These are phyloP conservation scores for Leucocoprinus sp. DNA, from an alignment of 768 basidiomycete species.

Conservation along the genomic window DNA sequence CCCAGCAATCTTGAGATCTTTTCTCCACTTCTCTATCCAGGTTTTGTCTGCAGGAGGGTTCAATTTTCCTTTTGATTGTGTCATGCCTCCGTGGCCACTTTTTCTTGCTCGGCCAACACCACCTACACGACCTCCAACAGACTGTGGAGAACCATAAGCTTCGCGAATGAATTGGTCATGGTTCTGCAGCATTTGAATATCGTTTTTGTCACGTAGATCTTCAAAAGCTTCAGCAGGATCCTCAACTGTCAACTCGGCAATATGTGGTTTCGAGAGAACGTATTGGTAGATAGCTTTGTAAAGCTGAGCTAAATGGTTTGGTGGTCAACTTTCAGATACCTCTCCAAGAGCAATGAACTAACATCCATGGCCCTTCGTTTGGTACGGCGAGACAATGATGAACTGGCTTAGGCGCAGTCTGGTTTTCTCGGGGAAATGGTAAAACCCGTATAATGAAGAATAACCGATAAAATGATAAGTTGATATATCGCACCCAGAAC, in stretches of 20 bases:
- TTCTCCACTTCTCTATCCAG: slow-evolving; percentile 77
- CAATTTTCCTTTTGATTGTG: slow-evolving; percentile 46
- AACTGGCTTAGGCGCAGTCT: slow-evolving; percentile 92
- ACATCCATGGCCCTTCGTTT: slow-evolving; percentile 88
- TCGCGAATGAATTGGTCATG: slow-evolving; percentile 63
- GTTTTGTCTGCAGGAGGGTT: slow-evolving; percentile 69
- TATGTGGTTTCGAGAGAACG: slow-evolving; percentile 50
- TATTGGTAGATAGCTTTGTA: slow-evolving; percentile 83
- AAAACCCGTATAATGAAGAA: slow-evolving; percentile 91
- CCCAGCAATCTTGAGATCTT: slow-evolving; percentile 81
- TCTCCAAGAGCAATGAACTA: slow-evolving; percentile 21
- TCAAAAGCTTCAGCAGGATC: slow-evolving; percentile 98
- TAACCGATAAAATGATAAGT: slow-evolving; percentile 94
- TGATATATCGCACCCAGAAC: slow-evolving; percentile 36
- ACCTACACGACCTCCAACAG: slow-evolving; percentile 39
- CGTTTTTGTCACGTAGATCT: slow-evolving; percentile 89
- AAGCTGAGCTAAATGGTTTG: slow-evolving; percentile 58
- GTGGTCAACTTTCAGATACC: neutral
- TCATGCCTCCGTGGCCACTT: slow-evolving; percentile 26
- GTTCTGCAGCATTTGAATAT: slow-evolving; percentile 69
- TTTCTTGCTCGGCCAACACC: slow-evolving; percentile 35
- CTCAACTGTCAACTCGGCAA: slow-evolving; percentile 94
- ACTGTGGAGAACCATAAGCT: slow-evolving; percentile 45
- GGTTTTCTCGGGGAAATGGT: slow-evolving; percentile 87
- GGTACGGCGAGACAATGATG: slow-evolving; percentile 85